phyloP scores from a whole-genome alignment of 164 flowering plant genomes.

The Sextonia rubra region DNA sequence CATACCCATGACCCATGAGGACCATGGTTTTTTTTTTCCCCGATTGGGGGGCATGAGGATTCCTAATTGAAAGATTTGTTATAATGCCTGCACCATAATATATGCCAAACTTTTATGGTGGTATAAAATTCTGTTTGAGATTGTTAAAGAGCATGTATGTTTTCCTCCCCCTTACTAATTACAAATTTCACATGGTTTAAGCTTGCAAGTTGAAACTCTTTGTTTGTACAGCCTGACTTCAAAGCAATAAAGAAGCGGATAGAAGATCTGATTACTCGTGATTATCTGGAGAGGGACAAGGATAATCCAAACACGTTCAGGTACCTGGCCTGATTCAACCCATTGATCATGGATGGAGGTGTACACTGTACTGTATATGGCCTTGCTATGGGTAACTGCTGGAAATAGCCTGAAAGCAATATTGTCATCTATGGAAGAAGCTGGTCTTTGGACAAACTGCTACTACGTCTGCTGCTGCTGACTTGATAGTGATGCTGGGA shows the following conservation, averaged over 20 bases:
- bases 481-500: background rate
- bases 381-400: conserved; percentile 2
- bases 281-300: conserved; percentile 83
- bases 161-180: background rate
- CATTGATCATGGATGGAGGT: conserved; percentile 5
- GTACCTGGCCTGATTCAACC: conserved; percentile 65
- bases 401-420: conserved; percentile 11
- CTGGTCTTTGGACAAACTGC: background rate
- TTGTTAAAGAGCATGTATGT: background rate
- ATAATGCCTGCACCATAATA: too few species aligned
- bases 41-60: too few species aligned
- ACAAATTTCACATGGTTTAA: background rate
- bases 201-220: background rate
- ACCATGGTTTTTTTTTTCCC: too few species aligned
- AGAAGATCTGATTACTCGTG: conserved; percentile 77
- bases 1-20: too few species aligned
- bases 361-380: background rate
- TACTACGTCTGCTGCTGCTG: background rate
- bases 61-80: too few species aligned
- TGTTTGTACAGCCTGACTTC: conserved; percentile 64
- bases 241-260: conserved; percentile 82
- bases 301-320: conserved; percentile 70
- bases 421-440: background rate
- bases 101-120: too few species aligned
- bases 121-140: too few species aligned